These are phyloP conservation scores for Knufia fluminis DNA, from an alignment of 2,329 filamentous ascomycete genomes.

Conservation along the genomic window DNA sequence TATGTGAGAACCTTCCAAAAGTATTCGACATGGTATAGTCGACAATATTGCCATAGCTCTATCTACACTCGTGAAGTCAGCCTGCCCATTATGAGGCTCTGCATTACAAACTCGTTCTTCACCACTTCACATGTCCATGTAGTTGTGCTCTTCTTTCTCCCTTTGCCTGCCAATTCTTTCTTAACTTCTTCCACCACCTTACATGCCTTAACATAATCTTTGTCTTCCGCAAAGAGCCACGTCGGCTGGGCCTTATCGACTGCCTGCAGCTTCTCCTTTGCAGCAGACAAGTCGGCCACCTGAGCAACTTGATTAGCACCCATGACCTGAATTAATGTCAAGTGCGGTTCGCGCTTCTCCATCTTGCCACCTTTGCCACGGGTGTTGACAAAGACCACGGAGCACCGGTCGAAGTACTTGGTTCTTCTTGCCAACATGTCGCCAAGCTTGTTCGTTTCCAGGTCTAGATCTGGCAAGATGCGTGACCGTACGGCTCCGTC, in stretches of 20 bases:
- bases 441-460: conserved; percentile 43
- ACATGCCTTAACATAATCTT: conserved; percentile 45
- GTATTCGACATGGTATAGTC: too few relatives aligned
- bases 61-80: conserved; percentile 40
- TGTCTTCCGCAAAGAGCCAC: conserved; percentile 71
- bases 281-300: conserved; percentile 57
- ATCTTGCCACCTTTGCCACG: conserved; percentile 52
- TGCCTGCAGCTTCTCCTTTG: conserved; percentile 38
- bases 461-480: conserved; percentile 41
- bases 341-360: conserved; percentile 60
- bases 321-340: conserved; percentile 70
- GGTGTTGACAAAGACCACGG: conserved; percentile 69
- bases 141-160: conserved; percentile 37
- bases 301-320: conserved; percentile 60
- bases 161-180: conserved; percentile 24
- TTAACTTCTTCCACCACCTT: conserved; percentile 23
- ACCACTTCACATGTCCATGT: conserved; percentile 43
- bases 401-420: conserved; percentile 54
- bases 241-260: conserved; percentile 43
- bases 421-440: conserved; percentile 52
- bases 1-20: too few relatives aligned
- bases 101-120: conserved; percentile 78
- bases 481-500: conserved; percentile 70
- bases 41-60: neutral
- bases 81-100: conserved; percentile 80